Percentiles rank a stretch among this genome's conserved stretches.
Conservation (phyloP, 768 basidiomycete genomes). For the Pisolithus microcarpus region DNA sequence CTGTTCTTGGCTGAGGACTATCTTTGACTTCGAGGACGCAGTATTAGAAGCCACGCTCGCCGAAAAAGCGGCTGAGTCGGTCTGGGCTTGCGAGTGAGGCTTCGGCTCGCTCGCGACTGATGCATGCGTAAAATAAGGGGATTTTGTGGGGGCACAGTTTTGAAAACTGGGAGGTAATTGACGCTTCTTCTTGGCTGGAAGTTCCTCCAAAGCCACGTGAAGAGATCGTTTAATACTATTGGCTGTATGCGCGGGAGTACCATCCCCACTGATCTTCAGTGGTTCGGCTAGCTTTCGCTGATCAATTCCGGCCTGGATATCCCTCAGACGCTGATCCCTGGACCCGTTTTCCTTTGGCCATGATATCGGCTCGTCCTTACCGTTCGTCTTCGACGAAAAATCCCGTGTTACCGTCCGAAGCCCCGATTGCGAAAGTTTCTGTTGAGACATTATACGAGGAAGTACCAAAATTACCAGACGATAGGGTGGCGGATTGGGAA, state of each 20-base stretch:
- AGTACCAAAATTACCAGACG: too few species aligned
- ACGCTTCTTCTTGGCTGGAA: slow-evolving; percentile 42
- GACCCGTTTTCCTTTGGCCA: slow-evolving; percentile 33
- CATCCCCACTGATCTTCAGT: slow-evolving; percentile 9
- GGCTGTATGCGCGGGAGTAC: slow-evolving; percentile 12
- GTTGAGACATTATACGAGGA: slow-evolving; percentile 20
- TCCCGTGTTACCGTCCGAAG: slow-evolving; percentile 55
- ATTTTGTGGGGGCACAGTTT: slow-evolving; percentile 29
- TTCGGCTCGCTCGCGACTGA: slow-evolving; percentile 12
- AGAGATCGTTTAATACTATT: slow-evolving; percentile 30
- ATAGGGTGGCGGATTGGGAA: too few species aligned
- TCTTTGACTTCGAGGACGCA: slow-evolving; percentile 25
- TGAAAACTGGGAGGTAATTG: slow-evolving; percentile 48
- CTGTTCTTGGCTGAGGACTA: slow-evolving; percentile 83
- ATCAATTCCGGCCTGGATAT: slow-evolving; percentile 52
- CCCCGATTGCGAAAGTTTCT: slow-evolving; percentile 45
- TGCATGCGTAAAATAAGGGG: slow-evolving; percentile 25
- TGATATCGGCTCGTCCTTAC: slow-evolving; percentile 27
- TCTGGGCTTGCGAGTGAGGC: slow-evolving; percentile 1
- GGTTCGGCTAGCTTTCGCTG: slow-evolving; percentile 30
- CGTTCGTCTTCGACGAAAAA: slow-evolving; percentile 46
- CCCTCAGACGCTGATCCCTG: slow-evolving; percentile 39
- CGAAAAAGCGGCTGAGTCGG: neutral
- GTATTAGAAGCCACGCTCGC: slow-evolving; percentile 3
- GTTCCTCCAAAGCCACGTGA: slow-evolving; percentile 13